A percentile compares a stretch with the other conserved stretches of the same genome.
phyloP scores from a whole-genome alignment of 371 early-diverging fungal species.

The Nosema muscidifuracis region DNA sequence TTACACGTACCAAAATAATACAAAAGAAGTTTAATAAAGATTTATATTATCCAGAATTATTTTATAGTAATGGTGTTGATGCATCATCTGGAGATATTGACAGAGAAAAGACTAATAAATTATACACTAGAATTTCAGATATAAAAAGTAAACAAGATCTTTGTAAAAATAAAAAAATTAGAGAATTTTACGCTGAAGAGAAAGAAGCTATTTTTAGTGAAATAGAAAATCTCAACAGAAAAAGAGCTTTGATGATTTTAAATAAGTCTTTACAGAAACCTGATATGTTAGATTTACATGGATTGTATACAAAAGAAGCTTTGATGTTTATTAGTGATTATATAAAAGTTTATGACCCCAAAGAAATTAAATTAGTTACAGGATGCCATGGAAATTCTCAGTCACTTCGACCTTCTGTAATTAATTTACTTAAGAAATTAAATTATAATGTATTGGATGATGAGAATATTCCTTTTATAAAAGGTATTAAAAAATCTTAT shows the following conservation, averaged over 20 bases:
- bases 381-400: conserved; percentile 5
- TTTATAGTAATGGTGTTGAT: not conserved
- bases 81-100: not conserved
- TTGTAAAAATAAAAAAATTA: not conserved
- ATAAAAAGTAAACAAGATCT: not conserved
- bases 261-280: conserved; percentile 11
- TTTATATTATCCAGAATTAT: conserved; percentile 18
- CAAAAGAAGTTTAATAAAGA: not conserved
- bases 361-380: conserved; percentile 10
- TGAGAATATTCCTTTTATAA: not conserved
- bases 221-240: conserved; percentile 1
- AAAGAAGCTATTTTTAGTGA: not conserved
- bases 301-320: conserved; percentile 11
- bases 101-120: not conserved
- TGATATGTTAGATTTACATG: conserved; percentile 10
- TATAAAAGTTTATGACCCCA: conserved; percentile 1
- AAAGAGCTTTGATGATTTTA: conserved; percentile 3
- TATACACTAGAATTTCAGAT: not conserved
- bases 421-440: conserved; percentile 1
- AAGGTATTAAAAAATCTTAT: not conserved
- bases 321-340: conserved; percentile 27
- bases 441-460: not conserved
- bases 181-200: conserved; percentile 2
- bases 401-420: conserved; percentile 1
- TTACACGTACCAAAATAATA: not conserved